Conservation (phyloP, 495 filamentous ascomycete species). For the Penicillium soppii region DNA sequence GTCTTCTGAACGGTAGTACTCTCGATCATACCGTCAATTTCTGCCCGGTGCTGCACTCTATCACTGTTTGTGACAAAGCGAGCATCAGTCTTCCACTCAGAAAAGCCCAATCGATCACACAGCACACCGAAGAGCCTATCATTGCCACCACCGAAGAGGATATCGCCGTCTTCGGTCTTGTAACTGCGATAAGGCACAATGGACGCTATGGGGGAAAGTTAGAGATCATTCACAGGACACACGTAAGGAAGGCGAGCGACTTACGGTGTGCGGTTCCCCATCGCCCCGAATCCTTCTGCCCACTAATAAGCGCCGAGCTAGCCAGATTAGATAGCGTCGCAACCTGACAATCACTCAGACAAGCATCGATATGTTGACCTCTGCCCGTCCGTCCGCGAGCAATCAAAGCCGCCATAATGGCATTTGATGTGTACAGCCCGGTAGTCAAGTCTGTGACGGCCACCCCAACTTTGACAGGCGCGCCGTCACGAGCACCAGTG, state of each 20-base stretch:
- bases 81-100: constrained; percentile 75
- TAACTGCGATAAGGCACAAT: constrained; percentile 95
- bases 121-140: constrained; percentile 87
- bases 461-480: constrained; percentile 95
- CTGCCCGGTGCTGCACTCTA: constrained; percentile 73
- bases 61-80: constrained; percentile 78
- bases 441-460: constrained; percentile 96
- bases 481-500: constrained; percentile 80
- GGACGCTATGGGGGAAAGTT: constrained; percentile 61
- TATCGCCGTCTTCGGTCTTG: constrained; percentile 87
- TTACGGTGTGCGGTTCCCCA: constrained; percentile 96
- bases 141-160: constrained; percentile 92
- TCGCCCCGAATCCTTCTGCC: constrained; percentile 79
- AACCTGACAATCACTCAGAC: constrained; percentile 90
- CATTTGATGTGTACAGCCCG: constrained; percentile 94
- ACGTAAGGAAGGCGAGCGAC: no score
- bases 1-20: constrained; percentile 71
- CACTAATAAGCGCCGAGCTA: constrained; percentile 86
- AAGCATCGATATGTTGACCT: constrained; percentile 91
- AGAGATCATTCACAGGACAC: no score
- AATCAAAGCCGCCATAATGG: constrained; percentile 91
- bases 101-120: constrained; percentile 71
- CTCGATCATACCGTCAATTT: constrained; percentile 77
- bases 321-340: constrained; percentile 92
- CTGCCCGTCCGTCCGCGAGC: constrained; percentile 63